These are phyloP conservation scores for Stachybotrys elegans DNA, from an alignment of 2,329 filamentous ascomycete species.

Conservation along the genomic window DNA sequence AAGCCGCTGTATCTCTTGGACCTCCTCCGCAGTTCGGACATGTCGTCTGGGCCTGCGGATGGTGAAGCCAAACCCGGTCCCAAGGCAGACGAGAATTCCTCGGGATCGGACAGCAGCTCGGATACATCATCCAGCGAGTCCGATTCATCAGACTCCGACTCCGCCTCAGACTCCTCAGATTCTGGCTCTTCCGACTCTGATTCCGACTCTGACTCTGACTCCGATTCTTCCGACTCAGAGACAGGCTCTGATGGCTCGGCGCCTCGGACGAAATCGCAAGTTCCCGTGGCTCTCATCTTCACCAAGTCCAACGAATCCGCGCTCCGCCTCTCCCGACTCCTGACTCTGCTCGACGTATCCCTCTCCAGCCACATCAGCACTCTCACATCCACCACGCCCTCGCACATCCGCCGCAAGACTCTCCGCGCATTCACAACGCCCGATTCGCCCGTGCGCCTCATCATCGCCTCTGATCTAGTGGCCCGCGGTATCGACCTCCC, in stretches of 20 bases:
- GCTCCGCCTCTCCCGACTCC: conserved; percentile 76
- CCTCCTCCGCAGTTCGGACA: conserved; percentile 56
- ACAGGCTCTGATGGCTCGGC: conserved; percentile 29
- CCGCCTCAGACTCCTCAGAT: conserved; percentile 29
- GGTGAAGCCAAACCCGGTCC: conserved; percentile 5
- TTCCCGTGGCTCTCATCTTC: conserved; percentile 67
- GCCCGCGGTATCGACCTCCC: conserved; percentile 84
- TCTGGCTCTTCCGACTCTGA: conserved; percentile 27
- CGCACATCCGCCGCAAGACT: conserved; percentile 61
- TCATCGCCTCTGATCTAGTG: conserved; percentile 90
- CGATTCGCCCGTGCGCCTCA: conserved; percentile 63
- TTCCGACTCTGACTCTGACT: conserved; percentile 22
- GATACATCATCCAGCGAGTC: conserved; percentile 26
- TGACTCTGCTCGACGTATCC: conserved; percentile 60
- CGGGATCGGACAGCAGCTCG: conserved; percentile 19
- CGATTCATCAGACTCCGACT: conserved; percentile 25
- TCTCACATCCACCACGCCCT: conserved; percentile 74
- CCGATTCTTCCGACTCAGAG: conserved; percentile 24
- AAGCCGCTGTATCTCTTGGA: conserved; percentile 85
- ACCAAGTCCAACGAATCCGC: conserved; percentile 87
- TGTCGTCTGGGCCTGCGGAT: conserved; percentile 23
- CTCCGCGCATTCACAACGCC: conserved; percentile 62
- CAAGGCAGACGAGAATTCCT: conserved; percentile 26
- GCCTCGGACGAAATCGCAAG: conserved; percentile 7
- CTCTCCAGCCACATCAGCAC: conserved; percentile 57